Conservation (phyloP, 306 rosid genomes). For the Prunus mira region DNA sequence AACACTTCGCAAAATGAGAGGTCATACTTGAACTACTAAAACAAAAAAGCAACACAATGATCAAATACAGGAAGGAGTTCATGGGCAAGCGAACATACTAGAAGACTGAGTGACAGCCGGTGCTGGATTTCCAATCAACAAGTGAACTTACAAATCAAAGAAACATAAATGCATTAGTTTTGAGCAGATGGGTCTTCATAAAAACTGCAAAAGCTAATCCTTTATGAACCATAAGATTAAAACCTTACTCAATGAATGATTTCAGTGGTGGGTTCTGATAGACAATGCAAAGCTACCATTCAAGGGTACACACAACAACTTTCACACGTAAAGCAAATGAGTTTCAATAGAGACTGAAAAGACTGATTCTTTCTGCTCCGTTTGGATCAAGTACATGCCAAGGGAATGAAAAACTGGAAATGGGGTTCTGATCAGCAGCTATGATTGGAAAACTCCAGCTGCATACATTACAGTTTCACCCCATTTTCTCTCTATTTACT, state of each 20-base stretch:
- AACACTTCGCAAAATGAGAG: slow-evolving; percentile 1
- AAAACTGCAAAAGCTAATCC: slow-evolving; percentile 19
- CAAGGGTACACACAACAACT: slow-evolving; percentile 15
- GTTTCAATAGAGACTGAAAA: slow-evolving; percentile 26
- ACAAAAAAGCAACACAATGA: slow-evolving; percentile 8
- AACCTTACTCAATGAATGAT: slow-evolving; percentile 34
- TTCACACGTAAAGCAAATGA: slow-evolving; percentile 32
- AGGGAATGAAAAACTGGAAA: slow-evolving; percentile 32
- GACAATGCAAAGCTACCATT: slow-evolving; percentile 22
- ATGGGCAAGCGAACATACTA: slow-evolving; percentile 5
- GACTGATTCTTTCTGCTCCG: slow-evolving; percentile 10
- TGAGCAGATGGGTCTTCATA: slow-evolving; percentile 22
- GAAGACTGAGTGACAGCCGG: slow-evolving; percentile 4
- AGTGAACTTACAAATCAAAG: slow-evolving; percentile 32
- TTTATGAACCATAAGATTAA: slow-evolving; percentile 24
- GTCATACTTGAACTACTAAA: slow-evolving; percentile 20
- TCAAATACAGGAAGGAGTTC: background rate
- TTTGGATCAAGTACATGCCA: slow-evolving; percentile 32
- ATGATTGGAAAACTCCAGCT: slow-evolving; percentile 31
- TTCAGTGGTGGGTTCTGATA: slow-evolving; percentile 17
- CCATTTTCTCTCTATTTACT: slow-evolving; percentile 1
- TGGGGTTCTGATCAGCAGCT: slow-evolving; percentile 37
- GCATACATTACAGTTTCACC: slow-evolving; percentile 28
- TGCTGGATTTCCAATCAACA: slow-evolving; percentile 21
- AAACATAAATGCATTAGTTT: slow-evolving; percentile 25